phyloP scores from a whole-genome alignment of 2,329 filamentous ascomycete genomes.

The Capronia americana region DNA sequence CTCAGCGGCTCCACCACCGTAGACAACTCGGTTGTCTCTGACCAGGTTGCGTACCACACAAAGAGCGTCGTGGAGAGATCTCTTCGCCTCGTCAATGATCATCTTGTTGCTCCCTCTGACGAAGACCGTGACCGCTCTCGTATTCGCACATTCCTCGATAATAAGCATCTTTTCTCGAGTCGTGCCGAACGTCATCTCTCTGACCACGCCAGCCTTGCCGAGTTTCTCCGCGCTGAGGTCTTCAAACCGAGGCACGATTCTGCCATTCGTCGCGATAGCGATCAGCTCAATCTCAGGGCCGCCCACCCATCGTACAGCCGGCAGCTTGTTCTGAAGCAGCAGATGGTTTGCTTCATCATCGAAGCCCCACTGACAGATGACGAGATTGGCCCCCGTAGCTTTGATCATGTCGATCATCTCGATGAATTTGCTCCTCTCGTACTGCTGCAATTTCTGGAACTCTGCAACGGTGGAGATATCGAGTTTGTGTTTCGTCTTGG shows the following conservation, averaged over 20 bases:
- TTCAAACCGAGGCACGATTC: slow-evolving; percentile 96
- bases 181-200: slow-evolving; percentile 95
- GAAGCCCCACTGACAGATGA: slow-evolving; percentile 99
- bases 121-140: slow-evolving; percentile 92
- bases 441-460: slow-evolving; percentile 96
- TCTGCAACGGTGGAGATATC: slow-evolving; percentile 97
- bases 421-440: slow-evolving; percentile 94
- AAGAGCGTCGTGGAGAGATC: slow-evolving; percentile 94
- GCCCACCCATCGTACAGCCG: slow-evolving; percentile 96
- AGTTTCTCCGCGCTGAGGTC: slow-evolving; percentile 91
- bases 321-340: slow-evolving; percentile 92
- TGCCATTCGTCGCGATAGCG: slow-evolving; percentile 96
- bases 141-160: slow-evolving; percentile 99
- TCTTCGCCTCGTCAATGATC: slow-evolving; percentile 99
- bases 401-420: slow-evolving; percentile 99
- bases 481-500: slow-evolving; percentile 99
- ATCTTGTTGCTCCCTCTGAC: slow-evolving; percentile 99
- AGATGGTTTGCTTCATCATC: slow-evolving; percentile 99
- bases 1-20: slow-evolving; percentile 94
- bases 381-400: slow-evolving; percentile 93
- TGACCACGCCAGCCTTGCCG: slow-evolving; percentile 84
- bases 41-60: slow-evolving; percentile 98
- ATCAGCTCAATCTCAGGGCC: slow-evolving; percentile 98
- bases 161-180: slow-evolving; percentile 99
- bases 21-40: slow-evolving; percentile 94